These are phyloP conservation scores for Sarocladium oryzae DNA, from an alignment of 2,329 filamentous ascomycete genomes.

Conservation along the genomic window DNA sequence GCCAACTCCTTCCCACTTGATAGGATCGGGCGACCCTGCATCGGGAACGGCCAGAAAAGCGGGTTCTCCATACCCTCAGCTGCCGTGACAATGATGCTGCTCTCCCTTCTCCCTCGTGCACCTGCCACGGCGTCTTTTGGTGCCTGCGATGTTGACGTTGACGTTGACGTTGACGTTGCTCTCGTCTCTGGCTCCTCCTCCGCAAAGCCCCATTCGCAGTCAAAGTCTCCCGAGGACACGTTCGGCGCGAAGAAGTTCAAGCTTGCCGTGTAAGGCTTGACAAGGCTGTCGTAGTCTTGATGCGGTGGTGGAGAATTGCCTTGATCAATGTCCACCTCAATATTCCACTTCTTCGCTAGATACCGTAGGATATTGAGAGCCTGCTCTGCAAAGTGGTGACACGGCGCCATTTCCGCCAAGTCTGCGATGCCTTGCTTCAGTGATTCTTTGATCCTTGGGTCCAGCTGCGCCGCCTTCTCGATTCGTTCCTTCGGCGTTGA, in stretches of 20 bases:
- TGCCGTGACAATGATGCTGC: conserved; percentile 9
- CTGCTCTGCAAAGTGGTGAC: conserved; percentile 55
- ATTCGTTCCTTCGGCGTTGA: conserved; percentile 13
- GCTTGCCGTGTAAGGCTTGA: conserved; percentile 42
- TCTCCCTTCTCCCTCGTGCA: conserved; percentile 12
- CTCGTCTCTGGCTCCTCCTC: conserved; percentile 10
- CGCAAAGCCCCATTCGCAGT: conserved; percentile 37
- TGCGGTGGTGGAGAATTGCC: conserved; percentile 18
- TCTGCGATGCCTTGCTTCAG: conserved; percentile 50
- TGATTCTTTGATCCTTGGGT: conserved; percentile 35
- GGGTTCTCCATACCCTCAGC: conserved; percentile 43
- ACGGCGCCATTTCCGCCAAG: conserved; percentile 54
- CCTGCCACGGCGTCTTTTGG: conserved; percentile 9
- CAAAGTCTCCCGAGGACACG: conserved; percentile 39
- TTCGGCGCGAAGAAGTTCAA: conserved; percentile 53
- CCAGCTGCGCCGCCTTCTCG: conserved; percentile 27
- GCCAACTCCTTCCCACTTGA: conserved; percentile 39
- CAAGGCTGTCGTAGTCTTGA: conserved; percentile 34
- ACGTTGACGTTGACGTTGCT: not conserved
- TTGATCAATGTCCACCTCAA: conserved; percentile 40
- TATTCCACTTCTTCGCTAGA: conserved; percentile 52
- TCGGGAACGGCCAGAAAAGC: conserved; percentile 55
- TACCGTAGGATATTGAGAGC: conserved; percentile 54
- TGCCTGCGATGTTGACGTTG: not conserved
- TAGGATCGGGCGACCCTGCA: conserved; percentile 51